Base-by-base conservation (phyloP, 176 grass and related monocot species). In the Oryza officinalis region DNA sequence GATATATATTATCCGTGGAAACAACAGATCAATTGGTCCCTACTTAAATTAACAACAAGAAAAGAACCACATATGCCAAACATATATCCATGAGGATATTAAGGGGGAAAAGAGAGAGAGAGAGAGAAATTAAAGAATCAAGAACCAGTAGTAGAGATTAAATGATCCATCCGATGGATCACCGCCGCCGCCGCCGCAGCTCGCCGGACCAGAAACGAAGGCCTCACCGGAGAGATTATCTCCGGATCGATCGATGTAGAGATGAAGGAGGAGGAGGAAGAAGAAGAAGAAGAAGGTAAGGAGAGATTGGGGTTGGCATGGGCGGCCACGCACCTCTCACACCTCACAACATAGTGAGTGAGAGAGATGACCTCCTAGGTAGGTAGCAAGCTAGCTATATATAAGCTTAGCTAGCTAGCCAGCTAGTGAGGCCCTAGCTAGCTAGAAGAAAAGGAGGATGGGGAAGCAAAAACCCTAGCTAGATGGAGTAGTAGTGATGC, bases 391-490 rank as follows among this genome's bases (percentile, higher is more conserved):
- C 63, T 49, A 61, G n/a, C 76, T 80, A 76, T 89, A 89, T 85
- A 84, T 89, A 85, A 52, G 38, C 57, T 22, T 57, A 57, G 47
- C 50, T 57, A 57, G 49, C 49, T 6, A 35, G 33, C 33, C 22
- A 54, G 49, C 49, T 20, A 54, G 49, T 12, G 45, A 46, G 73
- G 27, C 54, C 37, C 20, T 35, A 35, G 33, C 1, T 59, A 59
- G 52, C 57, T 61, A 61, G 71, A 76, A 69, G 27, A 37, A 40
- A 40, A 2, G 7, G 72, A 26, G 74, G 65, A 13, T 35, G 71
- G 41, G 27, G 32, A 13, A 82, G 28, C 6, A 27, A 40, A 88
- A 88, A 88, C 81, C 87, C 87, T 88, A 88, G 67, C 50, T 35
- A 54, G 11, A 25, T 15, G 68, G 60, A 66, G 8, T 65, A 25